phyloP scores from a whole-genome alignment of 176 grass and related monocot genomes.

The Oryza punctata region DNA sequence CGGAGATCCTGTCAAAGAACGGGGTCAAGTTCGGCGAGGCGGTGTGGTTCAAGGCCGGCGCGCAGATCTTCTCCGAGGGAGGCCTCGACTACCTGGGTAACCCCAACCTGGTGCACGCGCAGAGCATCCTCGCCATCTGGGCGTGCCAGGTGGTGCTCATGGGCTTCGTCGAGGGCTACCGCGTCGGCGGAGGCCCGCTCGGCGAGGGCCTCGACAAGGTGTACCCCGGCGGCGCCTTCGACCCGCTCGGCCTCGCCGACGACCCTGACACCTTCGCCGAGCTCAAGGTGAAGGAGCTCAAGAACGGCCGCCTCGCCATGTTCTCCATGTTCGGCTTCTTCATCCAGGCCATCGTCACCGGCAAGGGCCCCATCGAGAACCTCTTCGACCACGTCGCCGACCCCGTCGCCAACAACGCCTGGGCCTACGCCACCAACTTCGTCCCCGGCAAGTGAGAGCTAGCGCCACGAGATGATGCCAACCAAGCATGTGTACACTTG shows the following conservation, averaged over 20 bases:
- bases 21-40: slow-evolving; percentile 82
- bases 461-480: not conserved
- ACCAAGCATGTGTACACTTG: slow-evolving; percentile 14
- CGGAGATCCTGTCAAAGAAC: slow-evolving; percentile 64
- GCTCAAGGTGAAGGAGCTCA: slow-evolving; percentile 97
- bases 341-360: slow-evolving; percentile 94
- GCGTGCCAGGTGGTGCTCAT: slow-evolving; percentile 68
- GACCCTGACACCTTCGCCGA: slow-evolving; percentile 74
- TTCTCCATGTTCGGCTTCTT: slow-evolving; percentile 99
- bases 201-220: slow-evolving; percentile 69
- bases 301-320: slow-evolving; percentile 93
- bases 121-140: slow-evolving; percentile 84
- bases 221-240: slow-evolving; percentile 69
- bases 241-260: slow-evolving; percentile 67
- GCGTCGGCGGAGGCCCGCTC: slow-evolving; percentile 64
- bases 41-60: slow-evolving; percentile 76
- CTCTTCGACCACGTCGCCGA: slow-evolving; percentile 86
- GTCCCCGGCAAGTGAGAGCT: slow-evolving; percentile 74
- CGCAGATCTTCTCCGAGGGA: slow-evolving; percentile 77
- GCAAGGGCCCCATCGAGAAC: slow-evolving; percentile 94
- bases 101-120: slow-evolving; percentile 73
- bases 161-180: slow-evolving; percentile 86
- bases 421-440: slow-evolving; percentile 98
- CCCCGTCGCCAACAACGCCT: slow-evolving; percentile 94
- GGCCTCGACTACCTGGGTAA: slow-evolving; percentile 76